A percentile compares a stretch with the other conserved stretches of the same genome.
Conservation (phyloP, 352 stramenopile species). For the Phytophthora colocasiae region DNA sequence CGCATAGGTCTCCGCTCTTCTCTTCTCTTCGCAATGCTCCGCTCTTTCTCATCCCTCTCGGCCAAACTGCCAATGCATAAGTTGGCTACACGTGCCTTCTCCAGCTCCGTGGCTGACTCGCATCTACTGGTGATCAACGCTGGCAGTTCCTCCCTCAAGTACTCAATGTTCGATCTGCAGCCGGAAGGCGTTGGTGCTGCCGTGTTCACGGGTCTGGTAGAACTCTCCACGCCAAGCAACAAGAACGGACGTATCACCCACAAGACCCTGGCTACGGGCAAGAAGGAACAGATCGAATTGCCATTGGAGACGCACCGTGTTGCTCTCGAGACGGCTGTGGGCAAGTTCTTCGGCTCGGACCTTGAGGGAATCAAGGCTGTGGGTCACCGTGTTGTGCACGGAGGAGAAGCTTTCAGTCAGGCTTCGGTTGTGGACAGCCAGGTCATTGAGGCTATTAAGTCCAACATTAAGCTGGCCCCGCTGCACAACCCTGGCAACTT, state of each 20-base stretch:
- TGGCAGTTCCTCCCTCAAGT: constrained; percentile 87
- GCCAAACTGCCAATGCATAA: constrained; percentile 18
- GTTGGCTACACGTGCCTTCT: constrained; percentile 38
- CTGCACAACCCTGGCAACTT: constrained; percentile 91
- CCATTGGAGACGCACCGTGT: constrained; percentile 60
- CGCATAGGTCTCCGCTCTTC: constrained; percentile 5
- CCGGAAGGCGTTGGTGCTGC: constrained; percentile 48
- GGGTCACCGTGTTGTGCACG: constrained; percentile 91
- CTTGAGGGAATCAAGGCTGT: constrained; percentile 71
- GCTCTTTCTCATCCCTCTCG: constrained; percentile 32
- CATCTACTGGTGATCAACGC: constrained; percentile 80
- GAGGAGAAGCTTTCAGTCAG: constrained; percentile 75
- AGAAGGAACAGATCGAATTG: constrained; percentile 62
- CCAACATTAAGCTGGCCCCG: constrained; percentile 73
- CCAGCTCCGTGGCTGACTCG: constrained; percentile 28
- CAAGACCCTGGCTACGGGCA: constrained; percentile 55
- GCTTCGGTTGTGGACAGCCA: constrained; percentile 60
- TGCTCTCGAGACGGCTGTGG: constrained; percentile 67
- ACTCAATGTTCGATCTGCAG: constrained; percentile 79
- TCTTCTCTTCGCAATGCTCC: constrained; percentile 18
- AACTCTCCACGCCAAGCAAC: constrained; percentile 72
- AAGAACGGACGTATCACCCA: constrained; percentile 74
- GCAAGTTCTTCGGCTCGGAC: constrained; percentile 64
- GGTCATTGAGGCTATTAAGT: constrained; percentile 64
- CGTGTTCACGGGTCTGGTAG: constrained; percentile 79